Evolutionary conservation across 1,139 yeast genomes (phyloP).

Genomic region (Candida gigantensis): DNA sequence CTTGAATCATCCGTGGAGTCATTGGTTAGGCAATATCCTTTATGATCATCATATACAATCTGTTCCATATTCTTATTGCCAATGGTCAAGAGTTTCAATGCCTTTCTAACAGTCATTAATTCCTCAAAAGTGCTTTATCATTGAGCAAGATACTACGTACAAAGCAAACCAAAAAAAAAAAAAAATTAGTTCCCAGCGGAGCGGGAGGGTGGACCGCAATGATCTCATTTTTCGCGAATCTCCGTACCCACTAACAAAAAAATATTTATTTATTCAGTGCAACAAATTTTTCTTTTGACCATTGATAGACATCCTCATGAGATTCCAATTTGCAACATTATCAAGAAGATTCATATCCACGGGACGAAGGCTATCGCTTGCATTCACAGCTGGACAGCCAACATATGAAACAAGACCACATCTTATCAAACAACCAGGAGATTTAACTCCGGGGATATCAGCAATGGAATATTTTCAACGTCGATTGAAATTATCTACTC

Average conservation of each 20-base stretch:
- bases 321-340: background rate
- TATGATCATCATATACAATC: slow-evolving; percentile 21
- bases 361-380: slow-evolving; percentile 20
- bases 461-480: slow-evolving; percentile 81
- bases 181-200: background rate
- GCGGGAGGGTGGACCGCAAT: too few relatives aligned
- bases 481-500: slow-evolving; percentile 55
- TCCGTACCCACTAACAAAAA: too few relatives aligned
- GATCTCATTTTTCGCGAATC: background rate
- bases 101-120: background rate
- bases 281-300: background rate
- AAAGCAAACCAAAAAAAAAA: slow-evolving; percentile 2
- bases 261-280: background rate
- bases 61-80: slow-evolving; percentile 6
- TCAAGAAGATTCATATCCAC: slow-evolving; percentile 11
- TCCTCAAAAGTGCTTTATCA: too few relatives aligned
- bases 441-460: slow-evolving; percentile 84
- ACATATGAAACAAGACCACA: slow-evolving; percentile 80
- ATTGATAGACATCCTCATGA: background rate
- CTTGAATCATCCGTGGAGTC: slow-evolving; percentile 6
- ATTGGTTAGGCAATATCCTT: slow-evolving; percentile 23
- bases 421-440: slow-evolving; percentile 68
- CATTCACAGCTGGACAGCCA: slow-evolving; percentile 75
- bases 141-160: background rate
- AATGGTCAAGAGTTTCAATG: background rate